Conservation (phyloP, 2,329 filamentous ascomycete genomes). For the Aspergillus sergii region DNA sequence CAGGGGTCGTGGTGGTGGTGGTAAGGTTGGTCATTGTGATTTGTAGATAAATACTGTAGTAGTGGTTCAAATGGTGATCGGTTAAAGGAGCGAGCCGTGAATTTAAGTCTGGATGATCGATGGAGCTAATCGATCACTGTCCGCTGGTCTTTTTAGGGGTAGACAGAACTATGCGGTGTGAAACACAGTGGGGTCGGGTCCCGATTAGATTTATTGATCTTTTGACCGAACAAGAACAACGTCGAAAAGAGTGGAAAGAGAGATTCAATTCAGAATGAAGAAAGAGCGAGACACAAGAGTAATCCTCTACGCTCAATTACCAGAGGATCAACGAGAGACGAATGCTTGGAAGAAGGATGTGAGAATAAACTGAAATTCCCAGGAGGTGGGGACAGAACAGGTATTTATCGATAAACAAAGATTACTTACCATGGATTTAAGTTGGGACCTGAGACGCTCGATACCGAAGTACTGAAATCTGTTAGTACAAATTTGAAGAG, state of each 20-base stretch:
- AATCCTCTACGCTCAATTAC: neutral
- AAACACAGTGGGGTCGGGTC: neutral
- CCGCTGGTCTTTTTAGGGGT: neutral
- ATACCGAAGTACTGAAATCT: constrained; percentile 1
- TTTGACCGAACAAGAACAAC: neutral
- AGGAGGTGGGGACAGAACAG: neutral
- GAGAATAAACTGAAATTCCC: neutral
- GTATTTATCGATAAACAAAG: constrained; percentile 5
- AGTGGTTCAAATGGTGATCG: neutral
- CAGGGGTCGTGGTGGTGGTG: constrained; percentile 18
- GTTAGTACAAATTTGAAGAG: neutral
- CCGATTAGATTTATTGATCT: neutral
- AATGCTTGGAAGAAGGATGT: neutral
- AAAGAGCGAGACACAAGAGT: neutral
- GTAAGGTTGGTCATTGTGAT: constrained; percentile 19
- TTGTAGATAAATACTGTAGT: neutral
- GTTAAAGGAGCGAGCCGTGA: neutral
- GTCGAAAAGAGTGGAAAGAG: neutral
- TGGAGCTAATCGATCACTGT: neutral
- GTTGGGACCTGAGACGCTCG: neutral
- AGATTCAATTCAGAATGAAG: neutral
- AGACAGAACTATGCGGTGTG: neutral
- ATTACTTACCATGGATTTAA: neutral
- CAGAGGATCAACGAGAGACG: neutral
- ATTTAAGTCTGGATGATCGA: neutral